phyloP scores from a whole-genome alignment of 257 asterid genomes.

The Coffea eugenioides region DNA sequence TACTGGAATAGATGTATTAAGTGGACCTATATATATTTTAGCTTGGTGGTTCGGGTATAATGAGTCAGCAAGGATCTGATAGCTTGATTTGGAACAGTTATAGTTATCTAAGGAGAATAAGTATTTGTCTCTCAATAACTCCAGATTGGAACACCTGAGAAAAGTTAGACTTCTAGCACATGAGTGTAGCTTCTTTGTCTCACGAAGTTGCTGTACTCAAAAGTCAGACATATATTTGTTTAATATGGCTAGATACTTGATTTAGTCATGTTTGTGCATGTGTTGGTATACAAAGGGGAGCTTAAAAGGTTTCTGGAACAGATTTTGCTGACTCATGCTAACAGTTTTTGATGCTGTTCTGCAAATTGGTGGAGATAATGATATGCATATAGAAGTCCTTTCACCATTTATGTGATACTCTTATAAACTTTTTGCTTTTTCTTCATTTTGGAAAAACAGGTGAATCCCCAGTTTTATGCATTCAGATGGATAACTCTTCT shows the following conservation, averaged over 20 bases:
- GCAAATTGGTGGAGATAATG: neutral
- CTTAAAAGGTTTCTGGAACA: neutral
- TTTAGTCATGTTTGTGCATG: neutral
- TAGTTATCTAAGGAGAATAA: neutral
- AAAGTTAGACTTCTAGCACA: neutral
- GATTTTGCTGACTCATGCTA: neutral
- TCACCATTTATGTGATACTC: neutral
- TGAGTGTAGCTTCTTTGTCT: neutral
- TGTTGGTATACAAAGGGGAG: neutral
- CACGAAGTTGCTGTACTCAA: neutral
- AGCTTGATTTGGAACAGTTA: neutral
- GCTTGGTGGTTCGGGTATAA: neutral
- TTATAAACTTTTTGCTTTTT: neutral
- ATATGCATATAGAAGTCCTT: neutral
- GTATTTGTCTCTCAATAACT: neutral
- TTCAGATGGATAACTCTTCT: constrained; percentile 99
- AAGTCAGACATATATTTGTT: neutral
- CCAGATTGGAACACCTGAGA: neutral
- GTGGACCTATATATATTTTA: neutral
- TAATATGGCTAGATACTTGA: neutral
- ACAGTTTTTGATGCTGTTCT: neutral
- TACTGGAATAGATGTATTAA: neutral
- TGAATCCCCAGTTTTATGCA: constrained; percentile 96
- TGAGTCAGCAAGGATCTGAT: neutral
- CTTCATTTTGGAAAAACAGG: constrained; percentile 53